These are phyloP conservation scores for Pseudogymnoascus sp. DNA, from an alignment of 2,329 filamentous ascomycete genomes.

Conservation along the genomic window DNA sequence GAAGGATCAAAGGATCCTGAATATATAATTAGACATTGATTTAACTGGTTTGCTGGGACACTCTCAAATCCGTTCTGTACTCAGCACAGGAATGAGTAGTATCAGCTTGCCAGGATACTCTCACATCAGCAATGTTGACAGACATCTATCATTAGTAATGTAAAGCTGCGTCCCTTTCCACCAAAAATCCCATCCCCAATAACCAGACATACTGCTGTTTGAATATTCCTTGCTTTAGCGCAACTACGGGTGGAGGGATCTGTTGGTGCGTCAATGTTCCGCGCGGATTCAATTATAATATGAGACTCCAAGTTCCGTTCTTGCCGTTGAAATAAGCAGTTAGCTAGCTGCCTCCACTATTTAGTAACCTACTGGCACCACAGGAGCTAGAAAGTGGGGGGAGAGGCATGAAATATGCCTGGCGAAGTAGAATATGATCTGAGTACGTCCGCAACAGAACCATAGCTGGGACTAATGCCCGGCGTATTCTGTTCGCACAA, in stretches of 20 bases:
- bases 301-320: not conserved
- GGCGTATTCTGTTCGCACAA: not conserved
- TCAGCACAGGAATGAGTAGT: not conserved
- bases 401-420: not conserved
- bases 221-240: not conserved
- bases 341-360: not conserved
- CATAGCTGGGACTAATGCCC: not conserved
- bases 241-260: not conserved
- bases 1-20: not conserved
- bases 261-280: not conserved
- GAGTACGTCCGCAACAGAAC: not conserved
- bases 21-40: not conserved
- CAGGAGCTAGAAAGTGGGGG: not conserved
- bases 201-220: not conserved
- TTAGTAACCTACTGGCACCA: not conserved
- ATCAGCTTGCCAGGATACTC: not conserved
- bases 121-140: not conserved
- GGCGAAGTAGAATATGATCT: not conserved
- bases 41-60: not conserved
- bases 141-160: not conserved
- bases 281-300: not conserved
- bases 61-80: not conserved
- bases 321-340: constrained; percentile 1
- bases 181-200: not conserved
- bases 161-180: not conserved